Base-by-base conservation (phyloP, 2,329 filamentous ascomycete species). In the Aaosphaeria pasadenensis region DNA sequence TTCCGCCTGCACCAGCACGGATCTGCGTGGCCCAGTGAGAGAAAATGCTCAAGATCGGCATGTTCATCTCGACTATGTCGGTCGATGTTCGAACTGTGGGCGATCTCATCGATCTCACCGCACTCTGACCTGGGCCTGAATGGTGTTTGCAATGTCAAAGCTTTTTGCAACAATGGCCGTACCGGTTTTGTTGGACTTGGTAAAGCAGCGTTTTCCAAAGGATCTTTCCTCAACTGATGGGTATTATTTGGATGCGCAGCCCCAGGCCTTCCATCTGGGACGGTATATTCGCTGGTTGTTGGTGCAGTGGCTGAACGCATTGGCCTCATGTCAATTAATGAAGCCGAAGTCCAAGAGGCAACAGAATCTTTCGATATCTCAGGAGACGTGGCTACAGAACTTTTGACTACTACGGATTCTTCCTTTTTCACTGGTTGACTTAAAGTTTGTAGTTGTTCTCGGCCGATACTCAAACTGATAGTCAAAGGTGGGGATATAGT, bases 161-260 rank as follows among this genome's bases (percentile, higher is more conserved):
- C 7, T 3, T 41, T 24, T 11, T 41, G 39, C 11, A 28, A 41
- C 9, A 11, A 24, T 24, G 11, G 7, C 7, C 39, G 39, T 41
- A 13, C 49, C 57, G 49, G 57, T 50, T 17, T 52, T 51, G 46
- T 50, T 44, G 46, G 48, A 55, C 46, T 39, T 60, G 46, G 51
- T 7, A 55, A 36, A 4, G 42, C 43, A 4, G 42, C 43, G 30
- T 42, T 43, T 7, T 50, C 4, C 24, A 3, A 43, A 44, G 24
- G 51, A 45, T 36, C 47, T 44, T 4, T 48, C 54, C 39, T 53
- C 54, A 24, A 24, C 17, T 24, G 17, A 24, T 24, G 17, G 17
- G 17, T 24, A 24, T 24, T 24, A 24, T 24, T 24, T 24, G 17
- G 17, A 2, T 24, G 17, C 17, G 17, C 17, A 24, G 17, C 2